phyloP scores from a whole-genome alignment of 2,329 filamentous ascomycete species.

The Ramichloridium luteum region DNA sequence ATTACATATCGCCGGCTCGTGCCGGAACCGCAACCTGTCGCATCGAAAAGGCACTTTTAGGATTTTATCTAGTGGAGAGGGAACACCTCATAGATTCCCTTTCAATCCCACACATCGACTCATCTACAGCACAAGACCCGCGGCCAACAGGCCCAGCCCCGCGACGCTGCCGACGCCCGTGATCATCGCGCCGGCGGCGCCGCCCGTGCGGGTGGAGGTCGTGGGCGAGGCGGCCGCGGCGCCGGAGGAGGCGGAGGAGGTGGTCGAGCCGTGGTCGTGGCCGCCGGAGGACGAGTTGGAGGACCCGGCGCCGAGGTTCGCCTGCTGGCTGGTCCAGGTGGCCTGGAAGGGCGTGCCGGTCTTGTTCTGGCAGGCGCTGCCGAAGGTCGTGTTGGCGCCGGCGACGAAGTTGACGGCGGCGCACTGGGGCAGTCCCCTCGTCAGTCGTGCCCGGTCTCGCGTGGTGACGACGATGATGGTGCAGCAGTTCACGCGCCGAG shows the following conservation, averaged over 20 bases:
- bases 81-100: neutral
- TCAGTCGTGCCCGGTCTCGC: neutral
- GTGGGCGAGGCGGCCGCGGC: too few species aligned
- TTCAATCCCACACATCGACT: too few species aligned
- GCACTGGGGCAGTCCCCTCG: conserved; percentile 13
- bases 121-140: conserved; percentile 13
- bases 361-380: conserved; percentile 16
- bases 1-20: too few species aligned
- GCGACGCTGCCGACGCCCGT: conserved; percentile 12
- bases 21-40: too few species aligned
- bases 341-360: conserved; percentile 20
- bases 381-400: conserved; percentile 20
- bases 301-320: conserved; percentile 14
- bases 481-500: too few species aligned
- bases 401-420: conserved; percentile 21
- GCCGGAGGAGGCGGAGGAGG: conserved; percentile 1
- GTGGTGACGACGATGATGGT: neutral
- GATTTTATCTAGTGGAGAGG: neutral
- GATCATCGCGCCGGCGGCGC: conserved; percentile 9
- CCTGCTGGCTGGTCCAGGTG: conserved; percentile 13
- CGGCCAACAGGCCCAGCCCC: conserved; percentile 13
- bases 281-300: conserved; percentile 8
- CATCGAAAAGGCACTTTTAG: too few species aligned
- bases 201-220: neutral
- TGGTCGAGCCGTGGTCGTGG: conserved; percentile 3